Base-by-base conservation (phyloP, 192 early-diverging fungal genomes). In the Physocladia obscura region DNA sequence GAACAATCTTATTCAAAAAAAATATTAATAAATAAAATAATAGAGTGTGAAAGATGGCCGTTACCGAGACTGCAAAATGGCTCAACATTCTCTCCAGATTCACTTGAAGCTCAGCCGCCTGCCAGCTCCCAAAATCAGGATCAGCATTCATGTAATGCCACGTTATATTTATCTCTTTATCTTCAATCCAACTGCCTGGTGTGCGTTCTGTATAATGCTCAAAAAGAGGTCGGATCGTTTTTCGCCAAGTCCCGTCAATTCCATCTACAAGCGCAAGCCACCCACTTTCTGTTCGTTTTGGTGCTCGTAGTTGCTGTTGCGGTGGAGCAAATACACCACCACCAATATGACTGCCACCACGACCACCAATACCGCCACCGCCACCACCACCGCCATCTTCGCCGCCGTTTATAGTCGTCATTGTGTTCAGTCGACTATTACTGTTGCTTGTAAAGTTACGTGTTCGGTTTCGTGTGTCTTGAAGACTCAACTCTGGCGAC, bases 171-270 rank as follows among this genome's bases (percentile, higher is more conserved):
- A 98, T 89, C 75, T 99, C 96, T 84, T 99, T 99, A 72, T 96
- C 93, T 82, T 99, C 98, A 79, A 99, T 95, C 63, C 93, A 97
- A 21, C 90, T 91, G 1, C 96, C 96, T 0, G 96, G 98, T 15
- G 98, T 99, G 48, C 98, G 88, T 61, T 97, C 96, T 0, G 88
- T 89, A 76, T 98, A 99, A 77, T 99, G 96, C 79, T 94, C 88
- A 85, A 99, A 97, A 36, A 99, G 72, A 6, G 96, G 96, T n/a
- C 90, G 84, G 70, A 98, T 94, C 4, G 94, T 92, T 32, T 92
- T 90, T 40, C 92, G 88, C 96, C 96, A 99, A 36, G 88, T 87
- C 27, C 91, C 87, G 76, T 98, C 94, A 0, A 95, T 85, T 5
- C 95, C 93, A 4, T 93, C 93, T 37, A 68, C 65, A 29, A 96